Base-by-base conservation (phyloP, 2,329 filamentous ascomycete species). In the Fusarium humuli region DNA sequence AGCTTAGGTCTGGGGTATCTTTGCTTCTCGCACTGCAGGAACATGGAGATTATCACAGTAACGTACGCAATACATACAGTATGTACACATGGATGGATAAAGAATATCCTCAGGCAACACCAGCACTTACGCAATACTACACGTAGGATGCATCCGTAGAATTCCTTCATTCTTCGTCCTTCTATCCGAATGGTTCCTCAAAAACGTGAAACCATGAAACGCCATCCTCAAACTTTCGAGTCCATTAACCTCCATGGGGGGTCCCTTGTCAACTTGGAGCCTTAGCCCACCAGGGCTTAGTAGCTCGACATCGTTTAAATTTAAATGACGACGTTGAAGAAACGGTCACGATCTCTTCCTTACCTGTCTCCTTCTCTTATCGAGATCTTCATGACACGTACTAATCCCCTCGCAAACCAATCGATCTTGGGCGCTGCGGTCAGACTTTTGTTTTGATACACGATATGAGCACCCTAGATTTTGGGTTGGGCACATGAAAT, bases 131-230 rank as follows among this genome's bases (percentile, higher is more conserved):
- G 49, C 32, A 42, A 53, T 29, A 22, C 41, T 25, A 37, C 18
- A 37, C 34, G 34, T 37, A 37, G 34, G 18, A 37, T n/a, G 34
- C 10, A 37, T 37, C 34, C 34, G 22, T 23, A 18, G 41, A 42
- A 20, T 23, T 29, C 32, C 50, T 32, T 45, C 25, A 40, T 29
- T 50, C 22, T n/a, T 22, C 13, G 37, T 44, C 46, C 47, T 52
- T 42, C 45, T 47, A 30, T 50, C 48, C 16, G 37, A 40, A 47
- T 46, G n/a, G 49, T 30, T 27, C 41, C 49, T 25, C n/a, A 18
- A 45, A 41, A 57, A 46, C 30, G 29, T 66, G 68, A 69, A 71
- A 69, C 68, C 45, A 62, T 58, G 60, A 71, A 69, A 71, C 65
- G 37, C 63, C 55, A 48, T 58, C 55, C 46, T 68, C 49, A 71